Conservation (phyloP, 768 basidiomycete genomes). For the Macrocybe gigantea region DNA sequence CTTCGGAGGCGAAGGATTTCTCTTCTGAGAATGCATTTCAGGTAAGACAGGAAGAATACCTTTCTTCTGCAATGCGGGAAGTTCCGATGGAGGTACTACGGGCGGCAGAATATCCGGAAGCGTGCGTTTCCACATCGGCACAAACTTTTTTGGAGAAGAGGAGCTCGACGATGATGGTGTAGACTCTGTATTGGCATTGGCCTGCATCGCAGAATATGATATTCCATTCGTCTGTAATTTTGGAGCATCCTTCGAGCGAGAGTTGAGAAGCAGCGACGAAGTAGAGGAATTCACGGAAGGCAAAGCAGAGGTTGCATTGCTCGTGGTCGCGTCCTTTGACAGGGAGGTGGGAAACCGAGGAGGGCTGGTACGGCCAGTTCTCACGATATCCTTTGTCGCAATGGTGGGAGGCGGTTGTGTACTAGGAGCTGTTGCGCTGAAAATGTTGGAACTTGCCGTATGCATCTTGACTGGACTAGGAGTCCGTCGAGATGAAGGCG, state of each 20-base stretch:
- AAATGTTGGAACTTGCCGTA: slow-evolving; percentile 2
- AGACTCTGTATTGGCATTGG: not conserved
- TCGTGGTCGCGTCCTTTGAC: not conserved
- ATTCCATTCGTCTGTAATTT: not conserved
- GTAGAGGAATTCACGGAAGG: not conserved
- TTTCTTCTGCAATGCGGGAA: not conserved
- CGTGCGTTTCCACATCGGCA: slow-evolving; percentile 40
- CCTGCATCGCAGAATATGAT: not conserved
- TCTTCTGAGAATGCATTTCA: slow-evolving; percentile 18
- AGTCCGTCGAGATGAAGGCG: slow-evolving; percentile 1
- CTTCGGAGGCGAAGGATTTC: slow-evolving; percentile 5
- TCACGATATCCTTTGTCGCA: too few species aligned
- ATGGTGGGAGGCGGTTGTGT: too few species aligned
- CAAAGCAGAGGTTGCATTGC: not conserved
- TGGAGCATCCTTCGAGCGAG: not conserved
- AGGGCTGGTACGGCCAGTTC: too few species aligned
- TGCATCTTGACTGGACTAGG: slow-evolving; percentile 13
- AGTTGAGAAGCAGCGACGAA: not conserved
- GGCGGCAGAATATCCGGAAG: slow-evolving; percentile 4
- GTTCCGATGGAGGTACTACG: too few species aligned
- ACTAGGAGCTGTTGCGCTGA: too few species aligned
- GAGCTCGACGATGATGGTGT: slow-evolving; percentile 7
- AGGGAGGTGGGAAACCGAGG: too few species aligned
- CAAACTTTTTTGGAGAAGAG: slow-evolving; percentile 24
- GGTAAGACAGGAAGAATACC: slow-evolving; percentile 7